These are phyloP conservation scores for Xylariales sp. DNA, from an alignment of 2,329 filamentous ascomycete genomes.

Conservation along the genomic window DNA sequence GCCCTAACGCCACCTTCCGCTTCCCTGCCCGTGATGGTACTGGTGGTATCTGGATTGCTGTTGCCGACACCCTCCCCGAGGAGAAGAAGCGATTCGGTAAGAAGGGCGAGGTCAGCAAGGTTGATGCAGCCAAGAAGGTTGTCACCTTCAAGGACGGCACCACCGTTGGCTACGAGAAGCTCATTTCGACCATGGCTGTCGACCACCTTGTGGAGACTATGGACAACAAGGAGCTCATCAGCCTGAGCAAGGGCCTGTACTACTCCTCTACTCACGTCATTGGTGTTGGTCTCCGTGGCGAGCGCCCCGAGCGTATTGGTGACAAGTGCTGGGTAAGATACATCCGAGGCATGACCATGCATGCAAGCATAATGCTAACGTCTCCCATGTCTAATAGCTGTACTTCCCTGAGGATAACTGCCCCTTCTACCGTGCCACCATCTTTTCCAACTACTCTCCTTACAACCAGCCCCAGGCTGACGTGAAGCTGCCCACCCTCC, in stretches of 20 bases:
- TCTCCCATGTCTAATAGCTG: constrained; percentile 45
- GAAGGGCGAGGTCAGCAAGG: constrained; percentile 76
- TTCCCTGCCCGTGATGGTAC: constrained; percentile 96
- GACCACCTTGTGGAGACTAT: constrained; percentile 85
- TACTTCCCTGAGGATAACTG: constrained; percentile 99
- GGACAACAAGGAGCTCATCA: constrained; percentile 78
- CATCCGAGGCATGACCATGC: not conserved
- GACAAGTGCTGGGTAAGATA: constrained; percentile 97
- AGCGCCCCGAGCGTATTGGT: constrained; percentile 89
- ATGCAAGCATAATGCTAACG: constrained; percentile 16
- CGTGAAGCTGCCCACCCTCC: constrained; percentile 80
- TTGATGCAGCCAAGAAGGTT: constrained; percentile 80
- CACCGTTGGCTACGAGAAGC: constrained; percentile 84
- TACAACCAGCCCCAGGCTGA: constrained; percentile 89
- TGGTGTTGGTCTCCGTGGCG: constrained; percentile 89
- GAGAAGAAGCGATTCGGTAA: constrained; percentile 90
- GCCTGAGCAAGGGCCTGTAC: constrained; percentile 84
- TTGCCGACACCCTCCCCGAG: constrained; percentile 86
- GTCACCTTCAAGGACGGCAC: constrained; percentile 81
- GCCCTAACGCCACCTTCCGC: constrained; percentile 95
- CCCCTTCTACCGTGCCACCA: constrained; percentile 98
- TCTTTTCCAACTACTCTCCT: constrained; percentile 99
- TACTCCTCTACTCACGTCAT: constrained; percentile 98
- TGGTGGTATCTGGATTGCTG: constrained; percentile 97
- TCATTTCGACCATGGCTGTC: constrained; percentile 94